Evolutionary conservation across 495 filamentous ascomycete genomes (phyloP).

Genomic region (Aspergillus nanangensis): DNA sequence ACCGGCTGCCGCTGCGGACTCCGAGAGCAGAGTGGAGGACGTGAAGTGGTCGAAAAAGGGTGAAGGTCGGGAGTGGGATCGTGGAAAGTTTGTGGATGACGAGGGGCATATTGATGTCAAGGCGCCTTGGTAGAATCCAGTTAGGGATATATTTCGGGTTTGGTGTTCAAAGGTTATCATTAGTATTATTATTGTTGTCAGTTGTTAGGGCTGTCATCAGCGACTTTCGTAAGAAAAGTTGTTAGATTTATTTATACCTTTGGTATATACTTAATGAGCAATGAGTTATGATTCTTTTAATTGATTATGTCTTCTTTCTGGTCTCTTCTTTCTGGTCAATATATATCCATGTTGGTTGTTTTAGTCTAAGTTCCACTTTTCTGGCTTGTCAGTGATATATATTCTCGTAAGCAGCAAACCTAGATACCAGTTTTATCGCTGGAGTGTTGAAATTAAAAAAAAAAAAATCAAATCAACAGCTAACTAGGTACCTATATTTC

Average conservation of each 20-base stretch:
- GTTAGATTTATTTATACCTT: not conserved
- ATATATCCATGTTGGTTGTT: not conserved
- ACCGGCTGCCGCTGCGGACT: slow-evolving; percentile 30
- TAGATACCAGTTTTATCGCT: too few species aligned
- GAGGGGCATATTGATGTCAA: slow-evolving; percentile 55
- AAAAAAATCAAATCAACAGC: too few species aligned
- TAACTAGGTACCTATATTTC: too few species aligned
- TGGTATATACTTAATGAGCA: not conserved
- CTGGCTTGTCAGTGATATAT: not conserved
- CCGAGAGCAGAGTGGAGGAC: slow-evolving; percentile 55
- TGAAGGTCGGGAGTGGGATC: slow-evolving; percentile 86
- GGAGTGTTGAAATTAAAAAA: too few species aligned
- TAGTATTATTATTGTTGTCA: not conserved
- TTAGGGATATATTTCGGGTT: not conserved
- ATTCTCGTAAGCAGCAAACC: not conserved
- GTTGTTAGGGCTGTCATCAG: not conserved
- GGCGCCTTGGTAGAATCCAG: slow-evolving; percentile 37
- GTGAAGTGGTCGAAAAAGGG: slow-evolving; percentile 77
- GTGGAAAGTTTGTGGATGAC: slow-evolving; percentile 69
- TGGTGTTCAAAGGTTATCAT: slow-evolving; percentile 8
- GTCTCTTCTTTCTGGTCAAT: too few species aligned
- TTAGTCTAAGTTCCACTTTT: too few species aligned
- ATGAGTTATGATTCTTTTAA: not conserved
- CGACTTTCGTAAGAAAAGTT: not conserved
- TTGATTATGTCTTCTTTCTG: too few species aligned